These are phyloP conservation scores for Monosporascus sp. DNA, from an alignment of 2,329 filamentous ascomycete species.

Conservation along the genomic window DNA sequence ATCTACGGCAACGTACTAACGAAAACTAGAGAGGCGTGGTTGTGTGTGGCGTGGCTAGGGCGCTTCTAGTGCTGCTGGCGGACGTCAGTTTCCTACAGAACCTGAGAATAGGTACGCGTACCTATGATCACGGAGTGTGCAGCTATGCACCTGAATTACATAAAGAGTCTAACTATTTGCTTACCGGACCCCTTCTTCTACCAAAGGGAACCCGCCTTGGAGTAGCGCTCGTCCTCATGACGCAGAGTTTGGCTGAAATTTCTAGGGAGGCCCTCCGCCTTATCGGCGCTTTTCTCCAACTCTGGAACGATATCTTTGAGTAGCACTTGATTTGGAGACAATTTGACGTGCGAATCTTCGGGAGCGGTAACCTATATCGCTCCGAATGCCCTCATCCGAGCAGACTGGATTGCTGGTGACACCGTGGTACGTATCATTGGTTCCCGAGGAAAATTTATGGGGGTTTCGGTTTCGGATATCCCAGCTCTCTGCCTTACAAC, in stretches of 20 bases:
- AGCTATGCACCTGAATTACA: no score
- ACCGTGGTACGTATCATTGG: conserved; percentile 23
- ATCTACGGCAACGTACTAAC: no score
- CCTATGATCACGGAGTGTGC: no score
- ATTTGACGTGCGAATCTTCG: background rate
- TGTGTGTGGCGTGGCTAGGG: no score
- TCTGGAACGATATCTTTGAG: conserved; percentile 14
- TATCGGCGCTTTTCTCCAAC: conserved; percentile 26
- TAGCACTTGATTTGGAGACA: conserved; percentile 7
- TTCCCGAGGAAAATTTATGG: background rate
- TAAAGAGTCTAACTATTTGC: no score
- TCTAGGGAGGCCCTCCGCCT: conserved; percentile 7
- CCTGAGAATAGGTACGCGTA: no score
- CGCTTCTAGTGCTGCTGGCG: no score
- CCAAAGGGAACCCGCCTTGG: conserved; percentile 1
- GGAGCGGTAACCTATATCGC: conserved; percentile 9
- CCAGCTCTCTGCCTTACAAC: background rate
- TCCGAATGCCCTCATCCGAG: conserved; percentile 29
- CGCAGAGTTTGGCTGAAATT: conserved; percentile 8
- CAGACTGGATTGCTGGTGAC: conserved; percentile 26
- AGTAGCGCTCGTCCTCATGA: background rate
- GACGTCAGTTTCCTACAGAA: no score
- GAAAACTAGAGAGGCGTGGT: no score
- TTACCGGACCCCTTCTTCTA: no score
- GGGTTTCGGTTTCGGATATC: background rate